phyloP scores from a whole-genome alignment of 176 grass and related monocot genomes.

The Avena eriantha region DNA sequence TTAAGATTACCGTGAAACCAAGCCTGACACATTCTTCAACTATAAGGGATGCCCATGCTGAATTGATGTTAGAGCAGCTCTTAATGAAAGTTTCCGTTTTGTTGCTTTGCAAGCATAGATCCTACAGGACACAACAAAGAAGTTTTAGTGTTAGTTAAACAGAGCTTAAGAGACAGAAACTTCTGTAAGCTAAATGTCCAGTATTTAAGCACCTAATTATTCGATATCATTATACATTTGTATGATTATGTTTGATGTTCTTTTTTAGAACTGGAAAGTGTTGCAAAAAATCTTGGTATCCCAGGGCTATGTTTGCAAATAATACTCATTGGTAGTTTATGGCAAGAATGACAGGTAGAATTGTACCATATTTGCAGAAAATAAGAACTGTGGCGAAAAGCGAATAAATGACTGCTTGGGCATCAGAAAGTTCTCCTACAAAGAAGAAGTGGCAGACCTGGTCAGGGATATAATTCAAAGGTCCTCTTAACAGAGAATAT shows the following conservation, averaged over 20 bases:
- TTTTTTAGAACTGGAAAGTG: conserved; percentile 32
- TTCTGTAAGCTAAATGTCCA: conserved; percentile 1
- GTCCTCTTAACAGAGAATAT: not conserved
- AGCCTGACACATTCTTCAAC: conserved; percentile 96
- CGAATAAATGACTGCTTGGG: conserved; percentile 64
- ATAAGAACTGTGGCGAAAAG: conserved; percentile 47
- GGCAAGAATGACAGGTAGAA: conserved; percentile 35
- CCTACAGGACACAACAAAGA: conserved; percentile 39
- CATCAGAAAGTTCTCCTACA: conserved; percentile 58
- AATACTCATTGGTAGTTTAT: conserved; percentile 22
- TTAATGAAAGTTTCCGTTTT: conserved; percentile 55
- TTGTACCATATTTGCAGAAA: conserved; percentile 74
- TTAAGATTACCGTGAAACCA: conserved; percentile 83
- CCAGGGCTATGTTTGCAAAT: conserved; percentile 24
- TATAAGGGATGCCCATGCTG: conserved; percentile 91
- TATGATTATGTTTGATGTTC: not conserved
- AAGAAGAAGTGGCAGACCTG: conserved; percentile 35
- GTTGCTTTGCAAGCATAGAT: conserved; percentile 40
- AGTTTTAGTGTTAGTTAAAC: conserved; percentile 31
- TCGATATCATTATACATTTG: conserved; percentile 1
- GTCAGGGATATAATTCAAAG: conserved; percentile 22
- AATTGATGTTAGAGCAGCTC: conserved; percentile 80
- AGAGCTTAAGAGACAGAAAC: not conserved
- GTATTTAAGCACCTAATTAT: conserved; percentile 3
- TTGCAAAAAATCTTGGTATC: conserved; percentile 32